Evolutionary conservation across 768 basidiomycete genomes (phyloP), one percentile per base, ranked within the genome.

Genomic region (Lentinula boryana): DNA sequence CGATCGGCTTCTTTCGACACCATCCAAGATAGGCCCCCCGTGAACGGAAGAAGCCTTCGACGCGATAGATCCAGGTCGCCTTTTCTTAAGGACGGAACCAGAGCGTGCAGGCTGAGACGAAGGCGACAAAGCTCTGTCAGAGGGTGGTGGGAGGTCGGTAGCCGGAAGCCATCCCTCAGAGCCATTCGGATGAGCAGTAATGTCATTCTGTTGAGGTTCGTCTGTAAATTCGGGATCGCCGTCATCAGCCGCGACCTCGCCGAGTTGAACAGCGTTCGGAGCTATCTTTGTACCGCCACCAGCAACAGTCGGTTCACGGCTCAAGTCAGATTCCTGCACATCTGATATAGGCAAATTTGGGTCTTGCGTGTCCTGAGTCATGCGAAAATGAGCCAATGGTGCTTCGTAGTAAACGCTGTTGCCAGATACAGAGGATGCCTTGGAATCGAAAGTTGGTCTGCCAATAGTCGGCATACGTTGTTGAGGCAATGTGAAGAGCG

Each of bases 91-190:
- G 43, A 61, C 43, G 12, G 60, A 56, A 27, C 16, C 51, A 18
- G 60, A 46, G 21, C 60, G 60, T 18, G n/a, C 43, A 35, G 38
- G 27, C 15, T 36, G 31, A 21, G 35, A 33, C 12, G 41, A 44
- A 13, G 52, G 52, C 27, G 60, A 43, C 18, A 33, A n/a, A 6
- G 32, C 52, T 6, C 58, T 41, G n/a, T 50, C 50, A n/a, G 48
- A 16, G 40, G 15, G 10, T 4, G 33, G 40, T 4, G 58, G 58
- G n/a, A 60, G 32, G 50, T 61, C 53, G 16, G 51, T 51, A 3
- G 60, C 60, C 2, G 60, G 60, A 27, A 61, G 60, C 60, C 60
- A 61, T 27, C 60, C 60, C 31, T 60, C 58, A 32, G 58, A 60
- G 0, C 58, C 58, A 21, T 60, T 60, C 16, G 58, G 58, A 43